Evolutionary conservation across 805 yeast species (phyloP).

Genomic region (Maudiozyma serrabonitensis): DNA sequence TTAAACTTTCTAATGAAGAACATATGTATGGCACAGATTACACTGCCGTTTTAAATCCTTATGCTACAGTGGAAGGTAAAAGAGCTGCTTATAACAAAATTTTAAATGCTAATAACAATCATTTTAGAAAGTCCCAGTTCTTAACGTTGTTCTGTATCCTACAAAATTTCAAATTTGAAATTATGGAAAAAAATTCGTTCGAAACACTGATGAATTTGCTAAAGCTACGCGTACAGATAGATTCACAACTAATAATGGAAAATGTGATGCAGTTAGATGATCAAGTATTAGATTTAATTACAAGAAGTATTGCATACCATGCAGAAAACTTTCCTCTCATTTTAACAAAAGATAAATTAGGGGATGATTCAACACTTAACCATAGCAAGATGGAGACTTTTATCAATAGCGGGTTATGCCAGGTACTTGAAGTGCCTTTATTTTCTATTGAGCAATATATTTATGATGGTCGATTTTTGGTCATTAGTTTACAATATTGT

Average conservation of each 20-base stretch:
- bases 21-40: neutral
- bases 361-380: neutral
- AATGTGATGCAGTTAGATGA: neutral
- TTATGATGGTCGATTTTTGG: slow-evolving; percentile 4
- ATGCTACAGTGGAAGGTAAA: neutral
- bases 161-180: slow-evolving; percentile 7
- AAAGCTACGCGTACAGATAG: neutral
- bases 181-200: slow-evolving; percentile 4
- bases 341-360: no score
- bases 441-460: slow-evolving; percentile 5
- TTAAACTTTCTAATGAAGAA: no score
- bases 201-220: slow-evolving; percentile 1
- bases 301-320: no score
- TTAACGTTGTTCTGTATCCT: slow-evolving; percentile 8
- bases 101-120: neutral
- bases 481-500: slow-evolving; percentile 7
- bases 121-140: neutral
- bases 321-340: no score
- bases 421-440: slow-evolving; percentile 2
- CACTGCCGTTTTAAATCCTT: neutral
- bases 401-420: neutral
- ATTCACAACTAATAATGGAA: neutral
- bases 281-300: no score
- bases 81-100: neutral
- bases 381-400: neutral